Evolutionary conservation across 768 basidiomycete genomes (phyloP).

Genomic region (Agrocybe pediades): DNA sequence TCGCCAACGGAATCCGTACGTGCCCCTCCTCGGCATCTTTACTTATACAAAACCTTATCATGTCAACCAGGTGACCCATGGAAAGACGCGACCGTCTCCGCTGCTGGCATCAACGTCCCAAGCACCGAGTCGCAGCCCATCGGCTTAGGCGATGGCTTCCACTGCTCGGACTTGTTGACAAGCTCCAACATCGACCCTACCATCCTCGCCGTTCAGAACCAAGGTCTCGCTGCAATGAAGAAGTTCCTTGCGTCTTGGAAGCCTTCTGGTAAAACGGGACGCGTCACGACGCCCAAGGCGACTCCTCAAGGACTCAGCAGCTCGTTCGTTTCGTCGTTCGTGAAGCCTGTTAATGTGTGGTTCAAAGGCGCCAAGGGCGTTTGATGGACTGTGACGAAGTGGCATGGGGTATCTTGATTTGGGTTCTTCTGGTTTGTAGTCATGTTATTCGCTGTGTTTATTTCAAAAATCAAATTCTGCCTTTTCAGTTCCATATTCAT

Average conservation of each 20-base stretch:
- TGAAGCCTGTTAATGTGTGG: constrained; percentile 38
- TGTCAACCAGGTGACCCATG: constrained; percentile 74
- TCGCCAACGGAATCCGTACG: constrained; percentile 69
- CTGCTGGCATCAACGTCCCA: constrained; percentile 42
- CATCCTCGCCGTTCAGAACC: constrained; percentile 52
- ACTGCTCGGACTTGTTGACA: constrained; percentile 61
- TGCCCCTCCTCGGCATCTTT: constrained; percentile 12
- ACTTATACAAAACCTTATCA: neutral
- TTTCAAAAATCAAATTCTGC: too few species aligned
- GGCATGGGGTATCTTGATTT: too few species aligned
- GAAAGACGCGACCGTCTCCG: constrained; percentile 69
- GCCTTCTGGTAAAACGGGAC: constrained; percentile 11
- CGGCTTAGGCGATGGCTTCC: constrained; percentile 62
- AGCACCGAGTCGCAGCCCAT: constrained; percentile 61
- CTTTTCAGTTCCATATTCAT: too few species aligned
- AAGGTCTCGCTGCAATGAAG: constrained; percentile 54
- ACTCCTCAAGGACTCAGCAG: constrained; percentile 12
- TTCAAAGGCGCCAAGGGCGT: constrained; percentile 27
- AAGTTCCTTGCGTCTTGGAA: constrained; percentile 48
- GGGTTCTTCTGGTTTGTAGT: too few species aligned
- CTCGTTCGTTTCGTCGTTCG: neutral
- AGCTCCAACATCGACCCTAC: constrained; percentile 47
- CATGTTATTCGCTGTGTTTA: too few species aligned
- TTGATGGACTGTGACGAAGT: too few species aligned
- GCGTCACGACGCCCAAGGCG: constrained; percentile 12